A percentile compares a stretch with the other conserved stretches of the same genome.
Evolutionary conservation across 805 yeast species (phyloP).

Genomic region (Hanseniaspora valbyensis): DNA sequence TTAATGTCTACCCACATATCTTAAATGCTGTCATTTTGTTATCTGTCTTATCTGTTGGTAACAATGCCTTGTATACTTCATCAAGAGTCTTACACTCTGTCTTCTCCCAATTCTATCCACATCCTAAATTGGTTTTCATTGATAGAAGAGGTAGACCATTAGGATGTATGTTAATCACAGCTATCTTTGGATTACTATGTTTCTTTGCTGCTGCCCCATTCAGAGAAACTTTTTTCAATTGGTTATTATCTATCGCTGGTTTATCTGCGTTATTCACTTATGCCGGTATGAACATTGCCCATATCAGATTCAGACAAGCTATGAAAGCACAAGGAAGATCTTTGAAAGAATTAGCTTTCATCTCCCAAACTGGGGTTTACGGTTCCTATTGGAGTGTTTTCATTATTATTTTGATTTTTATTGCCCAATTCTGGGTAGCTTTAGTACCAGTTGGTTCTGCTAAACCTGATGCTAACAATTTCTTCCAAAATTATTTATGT

Average conservation of each 20-base stretch:
- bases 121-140: constrained; percentile 38
- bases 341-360: constrained; percentile 41
- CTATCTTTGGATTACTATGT: constrained; percentile 48
- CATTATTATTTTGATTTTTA: constrained; percentile 39
- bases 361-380: constrained; percentile 39
- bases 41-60: constrained; percentile 71
- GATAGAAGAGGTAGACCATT: constrained; percentile 54
- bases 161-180: constrained; percentile 42
- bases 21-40: constrained; percentile 68
- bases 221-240: constrained; percentile 47
- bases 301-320: constrained; percentile 50
- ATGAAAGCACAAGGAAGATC: constrained; percentile 44
- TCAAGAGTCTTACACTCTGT: constrained; percentile 54
- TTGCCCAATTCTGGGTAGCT: constrained; percentile 63
- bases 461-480: constrained; percentile 32
- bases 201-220: constrained; percentile 54
- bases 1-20: constrained; percentile 57
- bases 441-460: constrained; percentile 55
- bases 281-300: constrained; percentile 46
- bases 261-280: constrained; percentile 54
- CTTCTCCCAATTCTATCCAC: constrained; percentile 29
- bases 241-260: constrained; percentile 56
- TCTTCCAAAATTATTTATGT: constrained; percentile 39
- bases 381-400: constrained; percentile 44
- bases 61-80: constrained; percentile 67